phyloP scores from a whole-genome alignment of 805 yeast genomes.

The Debaryomyces prosopidis region DNA sequence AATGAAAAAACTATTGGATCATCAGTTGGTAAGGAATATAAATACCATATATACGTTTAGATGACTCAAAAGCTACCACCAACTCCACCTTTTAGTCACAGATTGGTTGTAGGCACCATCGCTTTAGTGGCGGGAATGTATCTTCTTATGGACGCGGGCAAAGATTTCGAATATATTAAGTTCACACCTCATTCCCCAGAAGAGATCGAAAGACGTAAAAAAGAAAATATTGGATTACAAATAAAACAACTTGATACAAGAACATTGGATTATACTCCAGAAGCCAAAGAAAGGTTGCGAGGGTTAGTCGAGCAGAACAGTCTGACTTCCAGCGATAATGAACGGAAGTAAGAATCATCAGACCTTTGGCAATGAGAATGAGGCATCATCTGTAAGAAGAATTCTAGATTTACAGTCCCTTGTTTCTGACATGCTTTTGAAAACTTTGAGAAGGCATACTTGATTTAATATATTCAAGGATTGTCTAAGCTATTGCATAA shows the following conservation, averaged over 20 bases:
- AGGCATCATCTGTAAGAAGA: too few relatives aligned
- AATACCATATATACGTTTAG: neutral
- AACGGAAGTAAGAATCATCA: too few relatives aligned
- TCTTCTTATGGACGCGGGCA: constrained; percentile 32
- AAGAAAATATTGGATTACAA: constrained; percentile 28
- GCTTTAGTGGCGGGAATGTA: constrained; percentile 36
- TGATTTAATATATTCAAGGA: too few relatives aligned
- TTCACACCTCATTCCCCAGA: constrained; percentile 39
- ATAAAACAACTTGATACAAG: constrained; percentile 33
- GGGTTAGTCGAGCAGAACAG: constrained; percentile 20
- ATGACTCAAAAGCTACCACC: constrained; percentile 17
- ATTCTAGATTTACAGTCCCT: too few relatives aligned
- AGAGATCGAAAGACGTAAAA: constrained; percentile 37
- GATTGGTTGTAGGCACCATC: constrained; percentile 36
- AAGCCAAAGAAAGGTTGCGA: constrained; percentile 37
- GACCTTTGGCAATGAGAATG: too few relatives aligned
- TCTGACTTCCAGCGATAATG: too few relatives aligned
- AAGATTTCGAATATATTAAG: constrained; percentile 40
- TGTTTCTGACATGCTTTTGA: too few relatives aligned
- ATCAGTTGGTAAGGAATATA: neutral
- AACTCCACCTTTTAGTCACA: constrained; percentile 34
- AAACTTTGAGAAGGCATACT: too few relatives aligned
- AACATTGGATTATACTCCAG: constrained; percentile 44
- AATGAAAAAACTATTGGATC: neutral
- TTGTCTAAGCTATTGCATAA: too few relatives aligned